phyloP scores from a whole-genome alignment of 495 filamentous ascomycete species.

The Annulohypoxylon maeteangense region DNA sequence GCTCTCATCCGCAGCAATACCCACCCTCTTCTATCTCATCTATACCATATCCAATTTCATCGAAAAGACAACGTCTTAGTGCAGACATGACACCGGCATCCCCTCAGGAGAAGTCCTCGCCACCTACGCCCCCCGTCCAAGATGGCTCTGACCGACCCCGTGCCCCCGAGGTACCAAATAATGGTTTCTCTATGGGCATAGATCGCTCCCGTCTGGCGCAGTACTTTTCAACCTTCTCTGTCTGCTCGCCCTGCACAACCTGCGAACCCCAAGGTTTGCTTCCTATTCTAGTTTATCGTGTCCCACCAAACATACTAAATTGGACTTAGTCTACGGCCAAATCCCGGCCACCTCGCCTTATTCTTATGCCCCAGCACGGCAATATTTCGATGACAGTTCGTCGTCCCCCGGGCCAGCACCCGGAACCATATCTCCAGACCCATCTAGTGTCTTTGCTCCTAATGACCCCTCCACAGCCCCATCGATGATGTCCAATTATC shows the following conservation, averaged over 20 bases:
- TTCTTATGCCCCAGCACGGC: constrained; percentile 45
- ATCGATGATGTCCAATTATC: constrained; percentile 53
- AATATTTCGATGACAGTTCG: constrained; percentile 46
- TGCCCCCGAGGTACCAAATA: constrained; percentile 34
- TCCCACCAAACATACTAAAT: constrained; percentile 41
- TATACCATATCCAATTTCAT: constrained; percentile 36
- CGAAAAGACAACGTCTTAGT: constrained; percentile 53
- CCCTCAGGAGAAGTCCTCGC: constrained; percentile 54
- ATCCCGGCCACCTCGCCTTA: constrained; percentile 51
- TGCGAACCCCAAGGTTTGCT: constrained; percentile 53
- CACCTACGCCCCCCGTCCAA: constrained; percentile 40
- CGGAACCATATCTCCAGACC: constrained; percentile 42
- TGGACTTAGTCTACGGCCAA: constrained; percentile 42
- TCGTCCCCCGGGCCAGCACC: constrained; percentile 46
- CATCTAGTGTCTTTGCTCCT: constrained; percentile 44
- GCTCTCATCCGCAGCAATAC: constrained; percentile 37
- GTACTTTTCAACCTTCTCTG: constrained; percentile 51
- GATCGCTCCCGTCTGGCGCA: constrained; percentile 50
- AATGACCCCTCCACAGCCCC: constrained; percentile 48
- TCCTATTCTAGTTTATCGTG: constrained; percentile 20
- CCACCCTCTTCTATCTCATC: constrained; percentile 30
- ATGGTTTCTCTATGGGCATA: constrained; percentile 45
- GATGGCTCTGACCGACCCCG: constrained; percentile 39
- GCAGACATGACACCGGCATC: constrained; percentile 41
- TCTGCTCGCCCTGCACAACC: constrained; percentile 55